Evolutionary conservation across 305 asterid species (phyloP).

Genomic region (Plantago rigida): DNA sequence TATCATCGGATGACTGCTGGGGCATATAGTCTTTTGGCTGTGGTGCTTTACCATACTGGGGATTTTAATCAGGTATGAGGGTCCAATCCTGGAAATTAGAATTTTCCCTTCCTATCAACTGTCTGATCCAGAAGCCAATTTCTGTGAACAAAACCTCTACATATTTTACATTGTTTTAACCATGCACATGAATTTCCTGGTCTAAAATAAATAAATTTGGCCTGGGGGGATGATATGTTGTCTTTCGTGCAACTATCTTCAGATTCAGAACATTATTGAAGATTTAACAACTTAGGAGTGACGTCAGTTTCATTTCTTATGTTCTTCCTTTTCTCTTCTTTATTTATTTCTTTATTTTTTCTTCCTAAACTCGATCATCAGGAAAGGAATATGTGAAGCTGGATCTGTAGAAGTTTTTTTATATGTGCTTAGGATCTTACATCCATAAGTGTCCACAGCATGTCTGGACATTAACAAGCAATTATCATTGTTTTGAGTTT

Average conservation of each 20-base stretch:
- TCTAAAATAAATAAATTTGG: background rate
- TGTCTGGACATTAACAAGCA: background rate
- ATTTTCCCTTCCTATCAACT: conserved; percentile 4
- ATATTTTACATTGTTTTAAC: too few species aligned
- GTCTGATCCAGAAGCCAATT: too few species aligned
- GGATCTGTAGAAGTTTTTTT: too few species aligned
- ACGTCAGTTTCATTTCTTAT: too few species aligned
- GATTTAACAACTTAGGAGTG: background rate
- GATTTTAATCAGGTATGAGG: conserved; percentile 77
- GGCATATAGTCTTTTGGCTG: conserved; percentile 87
- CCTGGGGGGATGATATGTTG: background rate
- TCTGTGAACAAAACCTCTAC: too few species aligned
- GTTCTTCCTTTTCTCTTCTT: too few species aligned
- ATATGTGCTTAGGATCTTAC: too few species aligned
- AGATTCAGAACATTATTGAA: background rate
- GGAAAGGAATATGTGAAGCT: too few species aligned
- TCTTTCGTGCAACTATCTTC: conserved; percentile 8
- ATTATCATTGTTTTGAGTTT: background rate
- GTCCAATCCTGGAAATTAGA: conserved; percentile 19
- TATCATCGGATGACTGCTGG: conserved; percentile 95
- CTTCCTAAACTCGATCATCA: too few species aligned
- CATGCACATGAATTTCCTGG: too few species aligned
- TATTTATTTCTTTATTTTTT: too few species aligned
- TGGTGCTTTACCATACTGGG: conserved; percentile 88
- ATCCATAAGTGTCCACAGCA: too few species aligned